A percentile compares a stretch with the other conserved stretches of the same genome.
Conservation (phyloP, 768 basidiomycete genomes). For the Amanita rubescens region DNA sequence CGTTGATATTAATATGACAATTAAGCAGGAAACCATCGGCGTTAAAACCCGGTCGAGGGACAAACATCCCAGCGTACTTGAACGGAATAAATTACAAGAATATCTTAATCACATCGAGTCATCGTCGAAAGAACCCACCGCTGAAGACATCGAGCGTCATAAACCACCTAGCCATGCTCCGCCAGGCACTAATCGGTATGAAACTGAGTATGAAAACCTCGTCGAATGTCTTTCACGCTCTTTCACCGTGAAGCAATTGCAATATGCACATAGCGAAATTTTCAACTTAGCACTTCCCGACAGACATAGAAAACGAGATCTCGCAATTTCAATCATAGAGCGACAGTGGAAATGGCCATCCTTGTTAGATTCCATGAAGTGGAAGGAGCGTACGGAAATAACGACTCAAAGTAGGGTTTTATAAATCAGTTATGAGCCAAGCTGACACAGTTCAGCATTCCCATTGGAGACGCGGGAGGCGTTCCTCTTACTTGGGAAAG, state of each 20-base stretch:
- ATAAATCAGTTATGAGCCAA: background rate
- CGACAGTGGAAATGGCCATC: constrained; percentile 66
- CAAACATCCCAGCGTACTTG: constrained; percentile 21
- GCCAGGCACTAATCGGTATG: constrained; percentile 40
- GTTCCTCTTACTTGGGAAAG: constrained; percentile 64
- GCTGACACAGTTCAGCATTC: constrained; percentile 34
- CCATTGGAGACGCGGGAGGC: constrained; percentile 50
- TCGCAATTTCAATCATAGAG: constrained; percentile 51
- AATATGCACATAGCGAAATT: constrained; percentile 39
- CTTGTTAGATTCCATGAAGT: constrained; percentile 41
- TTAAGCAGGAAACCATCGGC: background rate
- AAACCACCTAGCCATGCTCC: constrained; percentile 35
- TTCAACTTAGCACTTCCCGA: constrained; percentile 34
- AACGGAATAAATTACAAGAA: constrained; percentile 41
- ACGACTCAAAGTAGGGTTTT: constrained; percentile 35
- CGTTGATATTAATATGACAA: background rate
- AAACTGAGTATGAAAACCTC: constrained; percentile 44
- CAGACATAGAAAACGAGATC: constrained; percentile 30
- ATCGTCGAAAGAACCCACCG: constrained; percentile 38
- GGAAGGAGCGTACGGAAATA: constrained; percentile 43
- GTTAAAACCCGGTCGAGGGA: too few relatives aligned
- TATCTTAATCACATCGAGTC: constrained; percentile 50
- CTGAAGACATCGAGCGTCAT: constrained; percentile 56
- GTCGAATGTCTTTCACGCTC: constrained; percentile 47
- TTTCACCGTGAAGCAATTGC: constrained; percentile 58